Evolutionary conservation across 352 stramenopile genomes (phyloP), one percentile per base, ranked within the genome.

Genomic region (Blastocystis hominis): DNA sequence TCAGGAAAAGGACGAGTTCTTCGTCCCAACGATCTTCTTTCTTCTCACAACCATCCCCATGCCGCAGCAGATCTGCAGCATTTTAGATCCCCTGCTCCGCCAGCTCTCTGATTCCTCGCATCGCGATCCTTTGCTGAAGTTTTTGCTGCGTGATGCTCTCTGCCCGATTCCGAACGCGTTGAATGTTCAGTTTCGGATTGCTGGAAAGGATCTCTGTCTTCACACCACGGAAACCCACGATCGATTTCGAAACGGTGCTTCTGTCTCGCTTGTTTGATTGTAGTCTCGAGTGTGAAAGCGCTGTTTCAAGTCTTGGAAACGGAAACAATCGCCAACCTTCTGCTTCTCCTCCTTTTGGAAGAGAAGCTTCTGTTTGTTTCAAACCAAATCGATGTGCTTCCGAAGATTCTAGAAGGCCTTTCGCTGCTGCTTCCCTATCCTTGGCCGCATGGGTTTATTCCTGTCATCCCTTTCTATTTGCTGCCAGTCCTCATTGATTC

Each of bases 291-390:
- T 44, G 24, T 64, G 5, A 63, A 46, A 46, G 36, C 38, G 5
- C n/a, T 84, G 7, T 84, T 84, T 46, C 44, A 84, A 20, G 6
- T 46, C 15, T 24, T 84, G 47, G n/a, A 3, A 44, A n/a, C 44
- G 34, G 72, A 84, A 5, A 46, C 15, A 36, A 84, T 84, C 40
- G 20, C 68, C 5, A 47, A 64, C n/a, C 15, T 53, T 20, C 34
- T 84, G 17, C 72, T 84, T 9, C 55, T 64, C 9, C 40, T 84
- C 15, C 56, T 84, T 0, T 20, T 44, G n/a, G 72, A 84, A 47
- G 47, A 66, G 44, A 84, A 84, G 50, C 3, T 84, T 10, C 47
- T 84, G 7, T 68, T 84, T 44, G 50, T 84, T 38, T 84, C 72
- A 2, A 84, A 84, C 44, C 20, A 69, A 34, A 47, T 46, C 4